Percentiles rank a stretch among this genome's conserved stretches.
phyloP scores from a whole-genome alignment of 2,329 filamentous ascomycete species.

The Aspergillus sp. region DNA sequence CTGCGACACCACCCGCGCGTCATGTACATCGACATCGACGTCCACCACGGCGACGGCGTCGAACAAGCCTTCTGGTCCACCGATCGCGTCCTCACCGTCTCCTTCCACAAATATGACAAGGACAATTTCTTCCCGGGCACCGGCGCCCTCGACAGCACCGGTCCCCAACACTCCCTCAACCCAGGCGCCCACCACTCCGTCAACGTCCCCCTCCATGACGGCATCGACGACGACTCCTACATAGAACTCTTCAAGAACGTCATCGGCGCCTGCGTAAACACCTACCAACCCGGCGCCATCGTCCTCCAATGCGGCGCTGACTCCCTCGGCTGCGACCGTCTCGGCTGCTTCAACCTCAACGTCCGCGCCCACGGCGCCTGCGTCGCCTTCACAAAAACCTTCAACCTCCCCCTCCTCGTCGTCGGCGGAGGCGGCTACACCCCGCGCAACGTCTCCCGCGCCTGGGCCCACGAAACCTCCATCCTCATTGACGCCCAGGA shows the following conservation, averaged over 20 bases:
- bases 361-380: constrained; percentile 91
- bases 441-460: constrained; percentile 88
- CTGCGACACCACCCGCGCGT: constrained; percentile 78
- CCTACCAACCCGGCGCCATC: constrained; percentile 84
- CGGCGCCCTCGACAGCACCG: constrained; percentile 79
- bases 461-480: constrained; percentile 94
- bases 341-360: constrained; percentile 95
- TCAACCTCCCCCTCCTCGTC: constrained; percentile 76
- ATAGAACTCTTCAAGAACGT: constrained; percentile 77
- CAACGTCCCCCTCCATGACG: constrained; percentile 86
- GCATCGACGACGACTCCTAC: constrained; percentile 88
- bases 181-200: constrained; percentile 83
- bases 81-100: constrained; percentile 85
- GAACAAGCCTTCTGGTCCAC: constrained; percentile 89
- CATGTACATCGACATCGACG: constrained; percentile 91
- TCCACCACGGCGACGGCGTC: constrained; percentile 86
- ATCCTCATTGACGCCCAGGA: constrained; percentile 75
- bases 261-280: constrained; percentile 70
- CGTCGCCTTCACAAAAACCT: constrained; percentile 79
- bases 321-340: constrained; percentile 84
- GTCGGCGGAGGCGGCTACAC: constrained; percentile 96
- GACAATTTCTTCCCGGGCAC: constrained; percentile 84
- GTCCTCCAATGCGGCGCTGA: constrained; percentile 95
- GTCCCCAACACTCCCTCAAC: constrained; percentile 76
- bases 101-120: constrained; percentile 94